Evolutionary conservation across 1,284 basidiomycete genomes (phyloP), one percentile per base, ranked within the genome.

Genomic region (Gastroboletus turbinatus): DNA sequence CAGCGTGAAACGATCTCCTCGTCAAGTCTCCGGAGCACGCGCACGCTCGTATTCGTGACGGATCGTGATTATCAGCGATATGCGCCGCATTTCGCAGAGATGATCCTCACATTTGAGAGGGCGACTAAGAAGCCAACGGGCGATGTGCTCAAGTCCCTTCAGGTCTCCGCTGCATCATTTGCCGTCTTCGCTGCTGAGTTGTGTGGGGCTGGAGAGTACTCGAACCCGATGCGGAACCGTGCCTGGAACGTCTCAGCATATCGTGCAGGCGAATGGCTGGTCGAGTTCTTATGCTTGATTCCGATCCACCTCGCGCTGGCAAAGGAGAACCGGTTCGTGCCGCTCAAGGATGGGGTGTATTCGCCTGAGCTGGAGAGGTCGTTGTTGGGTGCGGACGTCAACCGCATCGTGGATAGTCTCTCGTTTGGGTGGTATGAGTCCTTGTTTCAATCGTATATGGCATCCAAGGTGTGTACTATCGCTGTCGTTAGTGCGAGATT

Each of bases 351-450:
- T 59, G 83, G 83, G 0, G 75, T 84, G 0, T 75, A 70, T 51
- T 82, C 81, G 0, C 56, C 76, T 0, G 76, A 78, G 16, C 65
- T 79, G 10, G 85, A 87, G 62, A 75, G 72, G 44, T 75, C 76
- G 0, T 67, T 85, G 29, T 70, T 87, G 2, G 85, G 85, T 5
- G 83, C 82, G 0, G 80, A 83, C 35, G 79, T 85, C n/a, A 76
- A 76, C 13, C 72, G 72, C 30, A 82, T 86, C n/a, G 78, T 83
- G 16, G 79, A 84, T 55, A 75, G 62, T 36, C 63, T 87, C 4
- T 79, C 81, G 0, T 77, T 87, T 53, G 84, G 84, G 2, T 87
- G 84, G 85, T 87, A 85, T 29, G 84, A 87, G 59, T 82, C 81
- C 0, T 71, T 87, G 13, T 82, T 87, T 58, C 78, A 79, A 53